phyloP scores from a whole-genome alignment of 345 rosid species.

The Psidium guajava region DNA sequence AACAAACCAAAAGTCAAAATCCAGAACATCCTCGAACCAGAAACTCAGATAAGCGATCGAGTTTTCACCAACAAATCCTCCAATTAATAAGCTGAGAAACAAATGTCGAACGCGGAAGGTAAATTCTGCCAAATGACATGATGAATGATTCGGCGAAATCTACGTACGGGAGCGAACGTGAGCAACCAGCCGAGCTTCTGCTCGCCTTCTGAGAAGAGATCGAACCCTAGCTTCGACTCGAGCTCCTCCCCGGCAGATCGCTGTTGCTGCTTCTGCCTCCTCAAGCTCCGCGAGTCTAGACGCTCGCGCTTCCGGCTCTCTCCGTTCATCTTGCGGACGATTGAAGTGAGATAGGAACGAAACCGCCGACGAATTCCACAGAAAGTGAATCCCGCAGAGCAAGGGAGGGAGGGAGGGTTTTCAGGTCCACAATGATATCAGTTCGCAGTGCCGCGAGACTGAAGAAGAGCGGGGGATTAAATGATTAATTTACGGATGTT shows the following conservation, averaged over 20 bases:
- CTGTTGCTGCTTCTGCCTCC: slow-evolving; percentile 57
- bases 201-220: slow-evolving; percentile 79
- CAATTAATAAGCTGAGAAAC: background rate
- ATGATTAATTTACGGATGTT: background rate
- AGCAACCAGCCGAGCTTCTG: slow-evolving; percentile 95
- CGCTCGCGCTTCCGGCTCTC: slow-evolving; percentile 45
- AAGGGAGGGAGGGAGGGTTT: background rate
- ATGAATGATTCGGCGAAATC: background rate
- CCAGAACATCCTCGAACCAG: background rate
- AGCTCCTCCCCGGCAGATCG: slow-evolving; percentile 78
- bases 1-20: slow-evolving; percentile 2
- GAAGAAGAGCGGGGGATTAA: background rate
- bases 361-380: background rate
- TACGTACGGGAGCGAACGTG: slow-evolving; percentile 63
- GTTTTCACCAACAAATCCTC: background rate
- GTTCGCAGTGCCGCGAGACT: background rate
- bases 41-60: background rate
- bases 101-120: background rate
- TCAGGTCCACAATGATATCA: background rate
- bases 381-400: background rate
- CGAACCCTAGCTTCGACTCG: slow-evolving; percentile 79
- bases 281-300: slow-evolving; percentile 35
- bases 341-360: background rate
- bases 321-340: slow-evolving; percentile 11
- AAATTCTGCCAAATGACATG: background rate